Percentiles rank a stretch among this genome's conserved stretches.
Conservation (phyloP, 345 rosid genomes). For the Populus simonii region DNA sequence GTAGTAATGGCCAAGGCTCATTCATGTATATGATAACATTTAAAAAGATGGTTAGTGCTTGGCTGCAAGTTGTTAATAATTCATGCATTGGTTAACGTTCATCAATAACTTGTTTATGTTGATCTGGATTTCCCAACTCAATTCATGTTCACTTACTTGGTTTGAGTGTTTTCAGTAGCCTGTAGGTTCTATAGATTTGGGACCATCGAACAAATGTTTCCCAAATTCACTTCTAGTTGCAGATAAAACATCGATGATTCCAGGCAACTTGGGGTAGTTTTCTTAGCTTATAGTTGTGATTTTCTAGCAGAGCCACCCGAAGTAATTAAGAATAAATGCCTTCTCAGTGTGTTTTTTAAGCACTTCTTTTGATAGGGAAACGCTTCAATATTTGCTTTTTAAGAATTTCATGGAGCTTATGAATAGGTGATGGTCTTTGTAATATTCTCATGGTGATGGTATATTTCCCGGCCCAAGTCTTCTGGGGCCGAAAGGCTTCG, state of each 20-base stretch:
- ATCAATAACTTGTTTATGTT: conserved; percentile 24
- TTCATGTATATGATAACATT: conserved; percentile 6
- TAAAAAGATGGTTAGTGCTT: conserved; percentile 15
- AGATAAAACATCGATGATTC: too few species aligned
- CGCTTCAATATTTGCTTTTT: too few species aligned
- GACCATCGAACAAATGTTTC: not conserved
- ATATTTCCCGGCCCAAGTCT: too few species aligned
- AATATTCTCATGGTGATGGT: too few species aligned
- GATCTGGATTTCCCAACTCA: conserved; percentile 9
- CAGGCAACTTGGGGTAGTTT: too few species aligned
- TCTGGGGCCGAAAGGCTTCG: too few species aligned
- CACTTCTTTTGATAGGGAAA: not conserved
- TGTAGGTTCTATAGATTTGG: not conserved
- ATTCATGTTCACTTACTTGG: not conserved
- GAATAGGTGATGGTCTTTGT: too few species aligned
- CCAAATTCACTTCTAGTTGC: not conserved
- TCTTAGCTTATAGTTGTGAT: too few species aligned
- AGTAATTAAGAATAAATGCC: too few species aligned
- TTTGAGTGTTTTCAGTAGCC: not conserved
- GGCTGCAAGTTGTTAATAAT: conserved; percentile 44
- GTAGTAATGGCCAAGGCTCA: conserved; percentile 32
- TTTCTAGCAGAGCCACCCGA: too few species aligned
- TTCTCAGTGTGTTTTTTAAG: too few species aligned
- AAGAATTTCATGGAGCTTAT: too few species aligned
- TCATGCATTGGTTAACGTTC: conserved; percentile 34